These are phyloP conservation scores for Aquilaria sinensis DNA, from an alignment of 345 rosid genomes.

Conservation along the genomic window DNA sequence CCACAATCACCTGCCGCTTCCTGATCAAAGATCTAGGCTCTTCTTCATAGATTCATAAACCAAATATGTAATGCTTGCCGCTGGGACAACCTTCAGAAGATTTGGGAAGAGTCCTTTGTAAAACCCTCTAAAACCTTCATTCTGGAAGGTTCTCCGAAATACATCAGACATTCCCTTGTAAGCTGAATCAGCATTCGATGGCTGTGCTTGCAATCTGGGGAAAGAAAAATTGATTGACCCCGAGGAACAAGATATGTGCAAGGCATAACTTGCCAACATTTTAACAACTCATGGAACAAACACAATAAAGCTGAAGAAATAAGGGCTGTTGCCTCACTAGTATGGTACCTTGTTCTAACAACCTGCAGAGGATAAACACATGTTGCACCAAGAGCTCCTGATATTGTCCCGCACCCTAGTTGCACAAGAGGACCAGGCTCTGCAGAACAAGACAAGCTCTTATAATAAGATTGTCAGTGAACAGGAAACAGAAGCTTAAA, in stretches of 20 bases:
- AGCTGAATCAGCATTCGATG: conserved; percentile 31
- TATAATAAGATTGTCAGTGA: background rate
- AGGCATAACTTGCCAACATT: background rate
- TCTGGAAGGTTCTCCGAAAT: conserved; percentile 62
- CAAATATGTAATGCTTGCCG: conserved; percentile 45
- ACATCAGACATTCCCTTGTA: conserved; percentile 78
- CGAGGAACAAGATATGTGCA: background rate
- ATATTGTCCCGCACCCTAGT: conserved; percentile 83
- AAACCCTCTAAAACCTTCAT: conserved; percentile 80
- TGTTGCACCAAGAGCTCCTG: conserved; percentile 91
- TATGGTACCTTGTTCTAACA: conserved; percentile 73
- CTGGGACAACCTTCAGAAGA: conserved; percentile 65
- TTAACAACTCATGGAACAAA: background rate
- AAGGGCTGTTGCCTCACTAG: background rate
- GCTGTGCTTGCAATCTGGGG: conserved; percentile 92
- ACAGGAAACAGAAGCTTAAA: background rate
- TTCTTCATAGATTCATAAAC: conserved; percentile 91
- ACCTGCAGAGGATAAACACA: conserved; percentile 97
- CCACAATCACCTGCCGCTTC: background rate
- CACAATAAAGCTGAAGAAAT: background rate
- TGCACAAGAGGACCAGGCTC: conserved; percentile 90
- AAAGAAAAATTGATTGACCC: conserved; percentile 3
- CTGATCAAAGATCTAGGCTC: conserved; percentile 54
- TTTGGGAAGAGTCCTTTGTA: conserved; percentile 94
- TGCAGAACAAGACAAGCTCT: conserved; percentile 18